Conservation (phyloP, 129 eudicot species). For the Saussurea involucrata region DNA sequence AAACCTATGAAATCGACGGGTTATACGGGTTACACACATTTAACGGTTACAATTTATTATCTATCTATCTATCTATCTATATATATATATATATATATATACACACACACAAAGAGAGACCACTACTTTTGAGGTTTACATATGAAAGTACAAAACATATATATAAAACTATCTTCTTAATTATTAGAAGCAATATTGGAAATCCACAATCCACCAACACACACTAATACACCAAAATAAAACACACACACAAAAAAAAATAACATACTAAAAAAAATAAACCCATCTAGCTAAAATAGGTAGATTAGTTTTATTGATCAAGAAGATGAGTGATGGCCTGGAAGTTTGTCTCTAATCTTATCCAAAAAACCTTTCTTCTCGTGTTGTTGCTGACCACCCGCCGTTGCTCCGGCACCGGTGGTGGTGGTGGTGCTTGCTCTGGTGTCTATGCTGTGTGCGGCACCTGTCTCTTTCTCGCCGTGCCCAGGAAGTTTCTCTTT, state of each 20-base stretch:
- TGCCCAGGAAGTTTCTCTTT: constrained; percentile 48
- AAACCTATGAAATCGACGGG: too few relatives aligned
- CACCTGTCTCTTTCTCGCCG: constrained; percentile 21
- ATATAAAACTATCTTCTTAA: too few relatives aligned
- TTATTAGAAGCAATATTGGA: too few relatives aligned
- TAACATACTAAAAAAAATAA: too few relatives aligned
- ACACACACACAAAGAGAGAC: too few relatives aligned
- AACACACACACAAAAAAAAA: background rate
- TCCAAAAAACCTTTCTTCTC: constrained; percentile 64
- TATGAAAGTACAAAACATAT: too few relatives aligned
- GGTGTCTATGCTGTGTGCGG: constrained; percentile 21
- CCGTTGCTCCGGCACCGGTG: background rate
- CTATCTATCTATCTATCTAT: too few relatives aligned
- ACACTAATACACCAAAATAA: background rate
- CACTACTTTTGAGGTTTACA: too few relatives aligned
- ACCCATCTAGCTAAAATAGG: background rate
- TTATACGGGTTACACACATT: too few relatives aligned
- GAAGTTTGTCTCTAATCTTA: constrained; percentile 73
- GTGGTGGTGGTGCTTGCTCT: constrained; percentile 1
- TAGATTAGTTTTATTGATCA: background rate
- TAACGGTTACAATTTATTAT: too few relatives aligned
- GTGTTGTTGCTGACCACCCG: constrained; percentile 32
- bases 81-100: too few relatives aligned
- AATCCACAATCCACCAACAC: background rate
- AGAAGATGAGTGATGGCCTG: constrained; percentile 46